These are phyloP conservation scores for Tylopilus sp. DNA, from an alignment of 1,284 basidiomycete genomes.

Conservation along the genomic window DNA sequence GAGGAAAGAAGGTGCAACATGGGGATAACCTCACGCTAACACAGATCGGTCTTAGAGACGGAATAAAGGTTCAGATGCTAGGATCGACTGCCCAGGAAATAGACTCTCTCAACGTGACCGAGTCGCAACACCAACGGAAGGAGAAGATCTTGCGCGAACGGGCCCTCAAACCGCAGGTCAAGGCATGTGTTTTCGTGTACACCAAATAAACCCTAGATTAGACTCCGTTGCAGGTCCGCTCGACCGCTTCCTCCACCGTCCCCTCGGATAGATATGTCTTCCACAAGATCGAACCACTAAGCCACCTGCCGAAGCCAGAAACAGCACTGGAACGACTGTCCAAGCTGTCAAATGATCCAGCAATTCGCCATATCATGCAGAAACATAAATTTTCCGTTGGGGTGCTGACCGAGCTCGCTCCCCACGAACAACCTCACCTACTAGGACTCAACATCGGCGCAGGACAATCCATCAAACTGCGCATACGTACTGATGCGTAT, in stretches of 20 bases:
- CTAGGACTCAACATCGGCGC: conserved; percentile 69
- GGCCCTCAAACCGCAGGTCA: conserved; percentile 54
- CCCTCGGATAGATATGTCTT: conserved; percentile 54
- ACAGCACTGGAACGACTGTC: conserved; percentile 53
- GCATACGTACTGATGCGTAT: conserved; percentile 66
- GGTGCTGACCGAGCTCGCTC: conserved; percentile 70
- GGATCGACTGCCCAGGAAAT: conserved; percentile 62
- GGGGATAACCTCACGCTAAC: conserved; percentile 43
- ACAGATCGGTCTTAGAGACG: conserved; percentile 58
- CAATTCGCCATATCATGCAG: conserved; percentile 68
- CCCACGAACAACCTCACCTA: conserved; percentile 68
- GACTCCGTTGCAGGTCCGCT: conserved; percentile 45
- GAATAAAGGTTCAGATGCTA: conserved; percentile 64
- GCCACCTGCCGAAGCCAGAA: conserved; percentile 61
- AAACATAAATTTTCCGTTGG: conserved; percentile 64
- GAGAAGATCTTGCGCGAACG: conserved; percentile 61
- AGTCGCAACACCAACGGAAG: conserved; percentile 54
- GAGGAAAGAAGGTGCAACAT: conserved; percentile 55
- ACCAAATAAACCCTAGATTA: neutral
- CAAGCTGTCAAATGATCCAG: conserved; percentile 64
- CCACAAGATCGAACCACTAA: conserved; percentile 59
- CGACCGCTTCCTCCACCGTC: conserved; percentile 44
- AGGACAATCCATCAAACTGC: conserved; percentile 63
- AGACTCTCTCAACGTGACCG: conserved; percentile 50
- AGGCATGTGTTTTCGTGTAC: conserved; percentile 42